These are phyloP conservation scores for Pontederia paniculata DNA, from an alignment of 176 grass and related monocot genomes.

Conservation along the genomic window DNA sequence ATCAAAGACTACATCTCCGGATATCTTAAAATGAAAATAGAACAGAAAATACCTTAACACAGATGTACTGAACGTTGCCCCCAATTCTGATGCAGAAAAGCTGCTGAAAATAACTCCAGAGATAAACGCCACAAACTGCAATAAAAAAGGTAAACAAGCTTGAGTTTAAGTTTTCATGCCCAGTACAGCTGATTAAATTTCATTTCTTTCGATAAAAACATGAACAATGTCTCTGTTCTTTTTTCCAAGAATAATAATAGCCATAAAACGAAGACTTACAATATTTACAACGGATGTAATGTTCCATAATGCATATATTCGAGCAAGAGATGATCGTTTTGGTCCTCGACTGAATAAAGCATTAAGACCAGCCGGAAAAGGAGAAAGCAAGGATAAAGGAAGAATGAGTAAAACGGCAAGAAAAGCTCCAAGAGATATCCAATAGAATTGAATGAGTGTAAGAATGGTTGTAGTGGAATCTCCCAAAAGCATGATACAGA, in stretches of 20 bases:
- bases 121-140: conserved; percentile 69
- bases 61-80: conserved; percentile 24
- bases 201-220: not conserved
- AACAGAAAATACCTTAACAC: conserved; percentile 38
- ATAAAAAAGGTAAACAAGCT: conserved; percentile 4
- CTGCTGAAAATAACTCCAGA: conserved; percentile 52
- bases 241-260: conserved; percentile 1
- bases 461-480: conserved; percentile 84
- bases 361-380: conserved; percentile 91
- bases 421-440: conserved; percentile 89
- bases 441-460: conserved; percentile 89
- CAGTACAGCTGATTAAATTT: not conserved
- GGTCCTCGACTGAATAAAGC: conserved; percentile 90
- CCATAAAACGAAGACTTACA: conserved; percentile 37
- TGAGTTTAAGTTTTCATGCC: not conserved
- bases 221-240: not conserved
- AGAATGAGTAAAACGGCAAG: conserved; percentile 77
- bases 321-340: conserved; percentile 82
- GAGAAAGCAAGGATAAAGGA: conserved; percentile 76
- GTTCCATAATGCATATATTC: conserved; percentile 95
- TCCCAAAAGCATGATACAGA: conserved; percentile 78
- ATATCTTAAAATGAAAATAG: not conserved
- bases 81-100: conserved; percentile 30
- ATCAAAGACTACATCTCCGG: not conserved
- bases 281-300: conserved; percentile 76